Evolutionary conservation across 1,139 yeast species (phyloP), one percentile per base, ranked within the genome.

Genomic region (Debaryomyces coudertii): DNA sequence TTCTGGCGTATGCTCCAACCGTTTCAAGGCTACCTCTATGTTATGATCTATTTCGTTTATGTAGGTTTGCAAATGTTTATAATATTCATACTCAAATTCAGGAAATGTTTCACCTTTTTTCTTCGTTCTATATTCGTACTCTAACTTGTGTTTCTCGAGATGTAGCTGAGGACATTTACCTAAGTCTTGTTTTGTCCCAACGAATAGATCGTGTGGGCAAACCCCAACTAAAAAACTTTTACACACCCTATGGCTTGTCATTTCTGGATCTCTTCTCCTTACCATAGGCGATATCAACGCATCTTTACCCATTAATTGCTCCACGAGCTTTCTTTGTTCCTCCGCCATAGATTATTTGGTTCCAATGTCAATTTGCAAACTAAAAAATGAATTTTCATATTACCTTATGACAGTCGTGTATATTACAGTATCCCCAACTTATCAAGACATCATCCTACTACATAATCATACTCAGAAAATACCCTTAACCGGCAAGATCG

Each of bases 191-290:
- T 90, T 90, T 12, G 97, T 88, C 5, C 90, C 90, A 12, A 79
- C 78, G 59, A 92, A 87, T 47, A 92, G 63, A 56, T 90, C 97
- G 62, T 87, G 88, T 0, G 96, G 95, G 57, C 98, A 92, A n/a
- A 81, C 79, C 1, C 95, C 97, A 6, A 90, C 90, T 12, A 93
- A 64, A 62, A 85, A 92, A 23, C 89, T 76, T 60, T 87, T 87
- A 63, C 98, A 92, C 9, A 90, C 83, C 40, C 81, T 72, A 14
- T 85, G 80, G 50, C 85, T 87, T 23, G 82, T 74, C 56, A 90
- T 66, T n/a, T 76, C 75, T 35, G 81, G 66, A 53, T 75, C 65
- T 63, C 72, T 55, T 55, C 81, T 51, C 57, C 67, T 51, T 46
- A 63, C 51, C 39, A 67, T 51, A 47, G 76, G 65, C 27, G 73